Conservation (phyloP, 257 asterid genomes). For the Forsythia suspensa region DNA sequence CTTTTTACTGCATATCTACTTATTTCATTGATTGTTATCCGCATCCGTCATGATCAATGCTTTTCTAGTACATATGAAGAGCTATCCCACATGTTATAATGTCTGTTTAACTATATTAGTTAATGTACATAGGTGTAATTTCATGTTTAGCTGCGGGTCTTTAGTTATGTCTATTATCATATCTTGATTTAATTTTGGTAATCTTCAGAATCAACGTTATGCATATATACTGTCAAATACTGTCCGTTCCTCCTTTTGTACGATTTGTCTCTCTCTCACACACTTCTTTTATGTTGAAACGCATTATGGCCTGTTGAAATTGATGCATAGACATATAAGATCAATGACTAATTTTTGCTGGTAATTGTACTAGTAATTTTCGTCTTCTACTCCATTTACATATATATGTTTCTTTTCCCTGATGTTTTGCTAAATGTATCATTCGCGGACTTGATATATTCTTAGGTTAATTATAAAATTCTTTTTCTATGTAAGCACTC, state of each 20-base stretch:
- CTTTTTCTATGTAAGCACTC: constrained; percentile 2
- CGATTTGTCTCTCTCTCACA: not conserved
- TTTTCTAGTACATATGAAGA: not conserved
- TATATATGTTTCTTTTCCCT: not conserved
- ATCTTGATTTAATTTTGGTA: not conserved
- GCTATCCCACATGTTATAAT: not conserved
- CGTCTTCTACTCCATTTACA: not conserved
- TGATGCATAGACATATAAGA: not conserved
- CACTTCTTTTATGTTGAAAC: not conserved
- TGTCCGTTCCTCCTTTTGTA: not conserved
- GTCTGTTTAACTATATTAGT: not conserved
- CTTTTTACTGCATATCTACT: not conserved
- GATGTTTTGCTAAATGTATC: not conserved
- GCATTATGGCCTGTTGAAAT: not conserved
- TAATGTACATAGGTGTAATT: not conserved
- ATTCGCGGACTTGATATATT: not conserved
- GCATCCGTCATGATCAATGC: not conserved
- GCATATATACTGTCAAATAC: not conserved
- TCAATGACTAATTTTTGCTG: not conserved
- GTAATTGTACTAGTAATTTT: not conserved
- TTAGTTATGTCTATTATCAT: not conserved
- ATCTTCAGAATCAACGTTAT: not conserved
- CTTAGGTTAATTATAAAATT: not conserved
- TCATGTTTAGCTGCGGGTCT: not conserved
- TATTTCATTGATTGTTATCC: not conserved